Conservation (phyloP, 2,329 filamentous ascomycete genomes). For the Cladosporium velox region DNA sequence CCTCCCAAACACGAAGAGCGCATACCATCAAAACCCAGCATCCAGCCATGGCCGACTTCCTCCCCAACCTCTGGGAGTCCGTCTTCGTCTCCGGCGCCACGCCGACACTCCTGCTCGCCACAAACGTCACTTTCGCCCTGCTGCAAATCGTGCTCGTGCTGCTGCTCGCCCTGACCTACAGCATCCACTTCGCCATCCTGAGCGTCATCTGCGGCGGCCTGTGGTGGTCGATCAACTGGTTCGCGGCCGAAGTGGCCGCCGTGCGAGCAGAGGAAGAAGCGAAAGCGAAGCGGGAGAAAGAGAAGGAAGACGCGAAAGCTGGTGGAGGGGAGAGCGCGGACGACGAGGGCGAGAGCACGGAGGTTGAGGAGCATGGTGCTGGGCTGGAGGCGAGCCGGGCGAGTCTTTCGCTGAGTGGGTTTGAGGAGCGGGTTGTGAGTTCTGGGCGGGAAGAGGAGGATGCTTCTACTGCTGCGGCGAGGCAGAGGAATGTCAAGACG, state of each 20-base stretch:
- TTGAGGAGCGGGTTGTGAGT: conserved; percentile 23
- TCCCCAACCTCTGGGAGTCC: conserved; percentile 82
- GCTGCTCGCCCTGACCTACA: conserved; percentile 79
- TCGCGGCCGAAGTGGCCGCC: conserved; percentile 66
- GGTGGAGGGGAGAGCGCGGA: conserved; percentile 37
- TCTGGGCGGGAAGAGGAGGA: conserved; percentile 19
- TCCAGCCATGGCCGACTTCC: conserved; percentile 50
- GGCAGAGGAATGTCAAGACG: conserved; percentile 22
- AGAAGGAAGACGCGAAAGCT: conserved; percentile 44
- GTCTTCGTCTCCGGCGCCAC: conserved; percentile 93
- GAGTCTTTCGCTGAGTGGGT: conserved; percentile 19
- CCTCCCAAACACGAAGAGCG: neutral
- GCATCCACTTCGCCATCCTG: conserved; percentile 83
- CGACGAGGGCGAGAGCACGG: conserved; percentile 52
- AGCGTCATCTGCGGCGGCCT: conserved; percentile 77
- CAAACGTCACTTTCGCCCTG: conserved; percentile 83
- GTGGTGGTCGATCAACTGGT: conserved; percentile 98
- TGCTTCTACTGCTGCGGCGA: conserved; percentile 20
- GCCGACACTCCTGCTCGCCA: conserved; percentile 81
- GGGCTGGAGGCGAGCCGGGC: conserved; percentile 25
- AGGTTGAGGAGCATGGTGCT: conserved; percentile 34
- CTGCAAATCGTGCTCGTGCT: conserved; percentile 76
- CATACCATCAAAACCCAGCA: neutral
- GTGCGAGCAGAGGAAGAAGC: conserved; percentile 54
- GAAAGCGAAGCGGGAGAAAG: conserved; percentile 45